phyloP scores from a whole-genome alignment of 2,329 filamentous ascomycete genomes.

The Gnomoniopsis sp. region DNA sequence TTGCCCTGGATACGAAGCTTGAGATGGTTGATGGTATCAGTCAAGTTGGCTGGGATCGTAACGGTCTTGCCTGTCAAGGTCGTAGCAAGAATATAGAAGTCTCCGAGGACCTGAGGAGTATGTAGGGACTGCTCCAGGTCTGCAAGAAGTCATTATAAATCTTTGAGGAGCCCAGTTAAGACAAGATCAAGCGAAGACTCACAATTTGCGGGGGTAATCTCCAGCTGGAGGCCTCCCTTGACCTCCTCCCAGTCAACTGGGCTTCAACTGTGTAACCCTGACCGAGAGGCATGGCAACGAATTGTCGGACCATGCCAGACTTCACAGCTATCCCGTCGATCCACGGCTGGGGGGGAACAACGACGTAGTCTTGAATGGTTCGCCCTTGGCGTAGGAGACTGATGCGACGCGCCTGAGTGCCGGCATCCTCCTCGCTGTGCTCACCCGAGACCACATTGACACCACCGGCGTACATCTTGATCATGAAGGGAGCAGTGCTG shows the following conservation, averaged over 20 bases:
- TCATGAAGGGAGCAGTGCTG: conserved; percentile 27
- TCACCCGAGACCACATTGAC: conserved; percentile 39
- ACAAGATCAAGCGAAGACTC: too few species aligned
- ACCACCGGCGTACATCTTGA: conserved; percentile 38
- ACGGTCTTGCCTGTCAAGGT: not conserved
- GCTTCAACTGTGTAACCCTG: conserved; percentile 41
- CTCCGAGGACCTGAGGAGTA: not conserved
- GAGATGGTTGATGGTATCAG: not conserved
- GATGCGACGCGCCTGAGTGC: not conserved
- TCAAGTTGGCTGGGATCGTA: not conserved
- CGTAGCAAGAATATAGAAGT: not conserved
- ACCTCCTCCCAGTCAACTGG: conserved; percentile 41
- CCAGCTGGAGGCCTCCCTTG: conserved; percentile 40
- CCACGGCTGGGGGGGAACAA: conserved; percentile 35
- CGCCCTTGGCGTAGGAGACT: conserved; percentile 9
- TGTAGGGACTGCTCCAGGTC: too few species aligned
- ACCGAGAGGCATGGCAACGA: conserved; percentile 42
- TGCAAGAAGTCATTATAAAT: too few species aligned
- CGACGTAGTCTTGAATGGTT: conserved; percentile 30
- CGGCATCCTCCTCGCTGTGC: conserved; percentile 21
- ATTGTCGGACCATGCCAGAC: conserved; percentile 40
- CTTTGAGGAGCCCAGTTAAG: too few species aligned
- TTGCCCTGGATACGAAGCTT: not conserved
- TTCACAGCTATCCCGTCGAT: conserved; percentile 36
- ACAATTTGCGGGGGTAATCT: conserved; percentile 27